Base-by-base conservation (phyloP, 345 rosid species). In the Microthlaspi erraticum region DNA sequence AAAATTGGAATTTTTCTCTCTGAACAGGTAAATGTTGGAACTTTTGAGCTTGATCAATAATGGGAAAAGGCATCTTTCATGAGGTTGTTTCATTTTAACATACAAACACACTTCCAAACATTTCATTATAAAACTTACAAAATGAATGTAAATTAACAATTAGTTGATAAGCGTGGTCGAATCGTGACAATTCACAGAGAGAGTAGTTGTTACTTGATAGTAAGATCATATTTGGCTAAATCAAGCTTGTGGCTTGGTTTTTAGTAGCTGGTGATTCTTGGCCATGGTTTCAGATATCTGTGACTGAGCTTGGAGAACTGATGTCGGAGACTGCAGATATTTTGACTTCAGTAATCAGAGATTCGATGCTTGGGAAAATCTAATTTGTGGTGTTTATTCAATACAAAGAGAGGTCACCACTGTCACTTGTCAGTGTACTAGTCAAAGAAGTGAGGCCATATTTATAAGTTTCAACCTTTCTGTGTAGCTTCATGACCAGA, bases 251-350 rank as follows among this genome's bases (percentile, higher is more conserved):
- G 62, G 14, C n/a, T n/a, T n/a, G n/a, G n/a, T n/a, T n/a, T n/a
- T n/a, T n/a, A n/a, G n/a, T n/a, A n/a, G n/a, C 23, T 57, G 62
- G 6, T 57, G 62, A 57, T 57, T 57, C 31, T 57, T 57, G 62
- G 31, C 62, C 44, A 57, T 36, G 62, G 44, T 57, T 57, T 57
- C 44, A 57, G 14, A 36, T 17, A 55, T 10, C 8, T 34, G 26
- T 55, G 60, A 34, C 42, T 34, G 42, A 10, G 11, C 62, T 18
- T 36, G 31, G 10, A 57, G 10, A 57, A 36, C 62, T 57, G 43
- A 57, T 18, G 5, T 36, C 44, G 6, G 31, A 56, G 16, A 36
- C 17, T 36, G 44, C 36, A 17, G 18, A 36, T 34, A 36, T 17
- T 10, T 17, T 36, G 43, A 44, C 43, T 13, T 34, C n/a, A 9